These are phyloP conservation scores for Rhizoclosmatium sp. DNA, from an alignment of 192 early-diverging fungal species.

Conservation along the genomic window DNA sequence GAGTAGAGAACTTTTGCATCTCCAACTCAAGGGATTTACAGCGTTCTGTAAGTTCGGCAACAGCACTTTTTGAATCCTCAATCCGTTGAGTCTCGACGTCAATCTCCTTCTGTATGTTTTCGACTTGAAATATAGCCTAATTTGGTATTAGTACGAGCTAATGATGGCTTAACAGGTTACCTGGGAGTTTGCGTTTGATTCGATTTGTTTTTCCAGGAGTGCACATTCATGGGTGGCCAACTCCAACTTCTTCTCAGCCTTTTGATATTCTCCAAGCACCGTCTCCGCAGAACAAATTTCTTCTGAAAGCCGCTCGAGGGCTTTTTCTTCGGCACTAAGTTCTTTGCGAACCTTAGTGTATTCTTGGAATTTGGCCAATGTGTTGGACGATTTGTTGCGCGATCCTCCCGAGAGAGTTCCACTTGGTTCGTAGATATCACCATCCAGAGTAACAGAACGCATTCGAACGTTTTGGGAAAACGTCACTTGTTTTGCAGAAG, in stretches of 20 bases:
- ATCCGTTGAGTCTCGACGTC: constrained; percentile 65
- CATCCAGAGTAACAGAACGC: constrained; percentile 95
- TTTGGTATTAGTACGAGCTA: neutral
- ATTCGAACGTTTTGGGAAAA: constrained; percentile 84
- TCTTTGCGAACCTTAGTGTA: constrained; percentile 56
- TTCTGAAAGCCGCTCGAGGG: constrained; percentile 55
- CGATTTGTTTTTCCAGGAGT: constrained; percentile 78
- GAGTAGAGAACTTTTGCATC: constrained; percentile 87
- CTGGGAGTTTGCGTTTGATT: constrained; percentile 77
- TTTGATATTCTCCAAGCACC: constrained; percentile 60
- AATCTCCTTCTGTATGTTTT: constrained; percentile 56
- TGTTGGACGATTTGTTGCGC: constrained; percentile 72
- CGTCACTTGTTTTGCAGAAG: constrained; percentile 85
- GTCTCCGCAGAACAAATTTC: constrained; percentile 66
- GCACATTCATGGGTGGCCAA: constrained; percentile 81
- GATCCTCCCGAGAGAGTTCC: constrained; percentile 95
- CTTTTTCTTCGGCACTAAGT: constrained; percentile 62
- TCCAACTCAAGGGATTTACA: constrained; percentile 59
- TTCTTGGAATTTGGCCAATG: constrained; percentile 78
- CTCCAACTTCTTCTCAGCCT: constrained; percentile 63
- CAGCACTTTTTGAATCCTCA: constrained; percentile 2
- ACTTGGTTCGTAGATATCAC: constrained; percentile 95
- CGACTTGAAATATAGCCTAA: constrained; percentile 51
- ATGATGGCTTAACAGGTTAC: constrained; percentile 40
- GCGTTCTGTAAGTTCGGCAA: neutral